Evolutionary conservation across 1,139 yeast species (phyloP), one percentile per base, ranked within the genome.

Genomic region (Blastobotrys serpentis): DNA sequence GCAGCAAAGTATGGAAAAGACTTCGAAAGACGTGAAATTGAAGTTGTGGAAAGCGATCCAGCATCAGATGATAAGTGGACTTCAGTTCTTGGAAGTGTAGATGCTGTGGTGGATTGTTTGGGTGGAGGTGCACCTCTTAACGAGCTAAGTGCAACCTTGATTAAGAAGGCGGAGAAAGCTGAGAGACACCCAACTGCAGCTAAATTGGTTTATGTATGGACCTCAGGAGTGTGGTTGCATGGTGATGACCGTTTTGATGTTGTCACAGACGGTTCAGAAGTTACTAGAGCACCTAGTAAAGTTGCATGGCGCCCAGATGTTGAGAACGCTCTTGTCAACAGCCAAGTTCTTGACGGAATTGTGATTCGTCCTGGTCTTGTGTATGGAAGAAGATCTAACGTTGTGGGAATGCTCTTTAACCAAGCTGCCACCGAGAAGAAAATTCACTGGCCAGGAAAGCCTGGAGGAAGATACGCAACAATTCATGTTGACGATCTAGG

Each of bases 161-260:
- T 42, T 21, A 13, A 42, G 14, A 30, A 22, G 25, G 44, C 44
- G 11, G 44, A 42, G 16, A 5, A 19, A 11, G 44, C 44, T 3
- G 16, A 32, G 13, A 29, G 44, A 10, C 39, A 42, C 11, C 44
- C 44, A 4, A 42, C 44, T 2, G 38, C 44, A 16, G 44, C 44
- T 3, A 42, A 32, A 21, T 36, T 42, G 3, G 44, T 42, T 5
- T 42, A 42, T 21, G 22, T 42, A 19, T 42, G 44, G 44, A 42
- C 44, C 21, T 42, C 44, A 4, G 44, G 44, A 2, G 44, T 42
- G n/a, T 42, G 44, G 44, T 13, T 42, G 19, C 44, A 42, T 32
- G 44, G 44, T 4, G 44, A 42, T 3, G 44, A 42, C 11, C 44
- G 44, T 10, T 42, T 32, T 13, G 45, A 33, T 11, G 8, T 33